phyloP scores from a whole-genome alignment of 2,329 filamentous ascomycete genomes.

The Alternaria gaisen region DNA sequence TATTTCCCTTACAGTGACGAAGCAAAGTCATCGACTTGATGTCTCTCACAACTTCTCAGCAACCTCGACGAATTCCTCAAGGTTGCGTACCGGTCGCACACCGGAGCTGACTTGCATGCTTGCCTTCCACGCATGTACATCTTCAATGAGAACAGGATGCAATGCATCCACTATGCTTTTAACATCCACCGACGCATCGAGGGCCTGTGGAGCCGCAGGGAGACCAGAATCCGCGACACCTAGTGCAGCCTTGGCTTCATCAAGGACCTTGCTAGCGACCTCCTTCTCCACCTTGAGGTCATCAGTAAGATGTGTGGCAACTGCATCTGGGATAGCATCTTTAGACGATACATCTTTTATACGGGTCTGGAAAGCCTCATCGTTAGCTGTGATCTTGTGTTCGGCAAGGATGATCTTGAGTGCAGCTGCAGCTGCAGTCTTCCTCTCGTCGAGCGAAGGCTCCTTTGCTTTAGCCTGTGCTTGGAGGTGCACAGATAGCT shows the following conservation, averaged over 20 bases:
- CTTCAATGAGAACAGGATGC: slow-evolving; percentile 70
- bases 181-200: slow-evolving; percentile 32
- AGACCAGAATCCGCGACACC: slow-evolving; percentile 44
- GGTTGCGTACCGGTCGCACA: slow-evolving; percentile 74
- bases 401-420: slow-evolving; percentile 57
- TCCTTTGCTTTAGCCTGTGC: slow-evolving; percentile 68
- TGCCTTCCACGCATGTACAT: slow-evolving; percentile 83
- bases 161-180: slow-evolving; percentile 36
- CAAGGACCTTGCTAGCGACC: slow-evolving; percentile 59
- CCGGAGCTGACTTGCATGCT: slow-evolving; percentile 76
- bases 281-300: slow-evolving; percentile 59
- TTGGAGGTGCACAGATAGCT: slow-evolving; percentile 82
- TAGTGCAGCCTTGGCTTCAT: slow-evolving; percentile 61
- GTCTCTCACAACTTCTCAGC: slow-evolving; percentile 30
- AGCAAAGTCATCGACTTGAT: background rate
- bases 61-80: slow-evolving; percentile 84
- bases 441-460: slow-evolving; percentile 54
- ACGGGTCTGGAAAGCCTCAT: slow-evolving; percentile 52
- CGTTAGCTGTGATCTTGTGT: slow-evolving; percentile 57
- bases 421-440: slow-evolving; percentile 45
- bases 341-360: slow-evolving; percentile 59
- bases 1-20: background rate
- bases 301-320: slow-evolving; percentile 59
- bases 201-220: slow-evolving; percentile 55
- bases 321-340: slow-evolving; percentile 59